Conservation (phyloP, 1,139 yeast species). For the Yamadazyma songkhlaensis region DNA sequence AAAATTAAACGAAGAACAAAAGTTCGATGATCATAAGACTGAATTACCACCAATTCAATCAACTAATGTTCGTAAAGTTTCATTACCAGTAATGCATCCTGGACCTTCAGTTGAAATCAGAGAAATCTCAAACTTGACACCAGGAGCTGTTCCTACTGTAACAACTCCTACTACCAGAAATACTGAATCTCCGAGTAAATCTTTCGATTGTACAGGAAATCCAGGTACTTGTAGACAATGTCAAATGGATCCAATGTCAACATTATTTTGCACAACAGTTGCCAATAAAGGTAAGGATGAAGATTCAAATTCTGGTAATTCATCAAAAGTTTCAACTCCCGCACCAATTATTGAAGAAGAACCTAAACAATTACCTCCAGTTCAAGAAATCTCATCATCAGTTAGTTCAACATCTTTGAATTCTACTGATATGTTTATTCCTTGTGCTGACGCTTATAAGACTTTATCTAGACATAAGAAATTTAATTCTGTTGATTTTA, state of each 20-base stretch:
- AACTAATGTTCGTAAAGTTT: slow-evolving; percentile 26
- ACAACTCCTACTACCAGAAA: slow-evolving; percentile 23
- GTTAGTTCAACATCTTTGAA: neutral
- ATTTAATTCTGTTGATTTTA: slow-evolving; percentile 69
- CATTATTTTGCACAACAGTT: slow-evolving; percentile 81
- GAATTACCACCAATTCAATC: slow-evolving; percentile 37
- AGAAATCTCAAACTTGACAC: slow-evolving; percentile 42
- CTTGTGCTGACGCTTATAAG: slow-evolving; percentile 86
- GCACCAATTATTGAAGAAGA: neutral
- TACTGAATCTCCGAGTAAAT: slow-evolving; percentile 12
- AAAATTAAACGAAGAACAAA: slow-evolving; percentile 16
- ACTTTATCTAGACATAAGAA: slow-evolving; percentile 79
- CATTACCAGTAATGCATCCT: slow-evolving; percentile 63
- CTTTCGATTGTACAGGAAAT: slow-evolving; percentile 71
- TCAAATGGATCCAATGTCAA: slow-evolving; percentile 84
- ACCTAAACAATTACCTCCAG: slow-evolving; percentile 5
- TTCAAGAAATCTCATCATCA: neutral
- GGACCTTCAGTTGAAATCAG: slow-evolving; percentile 59
- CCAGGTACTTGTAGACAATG: slow-evolving; percentile 89
- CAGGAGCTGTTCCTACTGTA: slow-evolving; percentile 42
- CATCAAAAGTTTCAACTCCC: slow-evolving; percentile 7
- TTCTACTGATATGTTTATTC: slow-evolving; percentile 59
- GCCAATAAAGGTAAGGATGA: slow-evolving; percentile 53
- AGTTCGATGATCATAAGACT: slow-evolving; percentile 19
- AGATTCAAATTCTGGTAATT: slow-evolving; percentile 21